Evolutionary conservation across 371 early-diverging fungal species (phyloP).

Genomic region (Mucor sp.): DNA sequence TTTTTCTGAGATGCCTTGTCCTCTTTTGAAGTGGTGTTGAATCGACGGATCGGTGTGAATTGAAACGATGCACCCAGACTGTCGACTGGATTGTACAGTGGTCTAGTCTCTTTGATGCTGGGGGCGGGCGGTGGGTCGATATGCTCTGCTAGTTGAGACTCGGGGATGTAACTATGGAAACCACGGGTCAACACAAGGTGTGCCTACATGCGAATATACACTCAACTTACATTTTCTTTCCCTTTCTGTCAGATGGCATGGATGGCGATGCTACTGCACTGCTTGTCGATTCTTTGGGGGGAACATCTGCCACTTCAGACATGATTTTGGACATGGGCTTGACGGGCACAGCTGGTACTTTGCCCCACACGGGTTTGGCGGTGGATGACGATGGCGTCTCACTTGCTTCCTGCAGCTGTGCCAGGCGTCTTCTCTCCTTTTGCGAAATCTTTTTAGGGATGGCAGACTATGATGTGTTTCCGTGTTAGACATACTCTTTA

Average conservation of each 20-base stretch:
- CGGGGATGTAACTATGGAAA: constrained; percentile 24
- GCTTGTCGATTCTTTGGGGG: background rate
- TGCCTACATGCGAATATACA: background rate
- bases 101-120: background rate
- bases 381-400: constrained; percentile 12
- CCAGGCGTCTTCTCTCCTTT: constrained; percentile 43
- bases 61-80: constrained; percentile 31
- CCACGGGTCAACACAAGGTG: background rate
- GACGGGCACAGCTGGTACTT: constrained; percentile 8
- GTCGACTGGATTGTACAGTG: constrained; percentile 24
- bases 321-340: constrained; percentile 8
- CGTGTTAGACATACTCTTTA: background rate
- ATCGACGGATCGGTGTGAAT: constrained; percentile 31
- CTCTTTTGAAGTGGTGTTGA: background rate
- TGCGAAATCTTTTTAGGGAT: constrained; percentile 47
- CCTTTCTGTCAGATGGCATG: constrained; percentile 23
- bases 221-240: constrained; percentile 41
- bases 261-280: background rate
- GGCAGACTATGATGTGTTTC: background rate
- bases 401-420: constrained; percentile 33
- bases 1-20: background rate
- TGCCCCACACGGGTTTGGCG: constrained; percentile 48
- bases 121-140: background rate
- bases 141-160: constrained; percentile 19
- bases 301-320: background rate